Evolutionary conservation across 2,329 filamentous ascomycete species (phyloP), one percentile per base, ranked within the genome.

Genomic region (Fusarium sp.): DNA sequence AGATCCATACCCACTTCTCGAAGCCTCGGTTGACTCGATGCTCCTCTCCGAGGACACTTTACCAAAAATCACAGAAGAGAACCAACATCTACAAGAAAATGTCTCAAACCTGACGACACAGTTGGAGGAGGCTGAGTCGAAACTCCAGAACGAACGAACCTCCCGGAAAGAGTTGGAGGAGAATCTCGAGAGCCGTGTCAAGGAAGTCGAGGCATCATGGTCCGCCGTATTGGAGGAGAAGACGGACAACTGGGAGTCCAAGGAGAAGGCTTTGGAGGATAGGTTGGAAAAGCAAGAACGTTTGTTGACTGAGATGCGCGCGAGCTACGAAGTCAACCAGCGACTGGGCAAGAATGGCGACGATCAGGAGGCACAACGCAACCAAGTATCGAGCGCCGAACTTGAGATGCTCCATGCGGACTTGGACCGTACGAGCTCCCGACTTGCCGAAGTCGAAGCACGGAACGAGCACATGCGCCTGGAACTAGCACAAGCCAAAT

Each of bases 301-400:
- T 8, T 82, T 99, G 39, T 81, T 99, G 72, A 97, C 92, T 76
- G 97, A 99, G 79, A 89, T 98, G 77, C 98, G 98, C 81, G 96
- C 96, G 26, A 98, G 91, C 82, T 98, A 98, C 77, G 96, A 99
- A 80, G 96, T 99, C 56, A 96, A 93, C 45, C 94, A 98, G 78
- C 88, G 96, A 51, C 84, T 99, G 51, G 94, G 91, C 52, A 91
- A 90, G 71, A 89, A 89, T 15, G 91, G 91, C 34, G 89, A 92
- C 21, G 81, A 83, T 19, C 87, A 87, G 26, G 82, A 84, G 28
- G 86, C 86, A 22, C 84, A 84, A 28, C 85, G 87, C 26, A 88
- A 86, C 33, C 88, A 91, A 59, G 92, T 96, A 52, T 92, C 92
- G 6, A 93, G 89, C 73, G 96, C 95, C 14, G 96, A 99, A 80